Conservation (phyloP, 768 basidiomycete species). For the Pluteus cervinus region DNA sequence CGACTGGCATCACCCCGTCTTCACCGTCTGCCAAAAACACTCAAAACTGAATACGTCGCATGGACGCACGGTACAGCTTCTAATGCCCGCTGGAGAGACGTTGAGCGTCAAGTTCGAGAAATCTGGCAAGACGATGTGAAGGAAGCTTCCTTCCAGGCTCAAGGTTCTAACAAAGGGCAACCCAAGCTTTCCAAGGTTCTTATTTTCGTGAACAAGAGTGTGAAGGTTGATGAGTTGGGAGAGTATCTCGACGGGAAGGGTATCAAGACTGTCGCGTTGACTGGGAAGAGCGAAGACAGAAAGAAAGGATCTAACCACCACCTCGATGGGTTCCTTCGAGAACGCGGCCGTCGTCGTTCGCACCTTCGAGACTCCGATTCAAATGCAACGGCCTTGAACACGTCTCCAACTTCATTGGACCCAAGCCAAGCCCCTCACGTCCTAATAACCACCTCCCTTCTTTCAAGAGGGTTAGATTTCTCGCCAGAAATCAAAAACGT, state of each 20-base stretch:
- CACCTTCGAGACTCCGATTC: slow-evolving; percentile 7
- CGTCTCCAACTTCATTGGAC: slow-evolving; percentile 17
- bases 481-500: slow-evolving; percentile 71
- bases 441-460: slow-evolving; percentile 84
- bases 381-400: no score
- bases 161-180: slow-evolving; percentile 10
- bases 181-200: slow-evolving; percentile 57
- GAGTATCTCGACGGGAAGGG: slow-evolving; percentile 52
- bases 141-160: no score
- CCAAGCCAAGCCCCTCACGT: slow-evolving; percentile 48
- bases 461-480: slow-evolving; percentile 90
- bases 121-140: slow-evolving; percentile 79
- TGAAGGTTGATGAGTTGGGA: slow-evolving; percentile 59
- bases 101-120: slow-evolving; percentile 64
- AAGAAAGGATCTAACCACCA: slow-evolving; percentile 68
- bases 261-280: slow-evolving; percentile 59
- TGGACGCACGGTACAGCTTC: slow-evolving; percentile 82
- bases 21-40: slow-evolving; percentile 67
- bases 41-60: slow-evolving; percentile 66
- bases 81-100: slow-evolving; percentile 73
- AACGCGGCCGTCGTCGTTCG: slow-evolving; percentile 2
- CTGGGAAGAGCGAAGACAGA: slow-evolving; percentile 52
- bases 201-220: slow-evolving; percentile 78
- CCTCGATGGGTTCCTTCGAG: slow-evolving; percentile 66
- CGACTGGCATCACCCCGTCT: slow-evolving; percentile 78